A percentile compares a stretch with the other conserved stretches of the same genome.
These are phyloP conservation scores for Castanea mollissima DNA, from an alignment of 306 rosid species.

Conservation along the genomic window DNA sequence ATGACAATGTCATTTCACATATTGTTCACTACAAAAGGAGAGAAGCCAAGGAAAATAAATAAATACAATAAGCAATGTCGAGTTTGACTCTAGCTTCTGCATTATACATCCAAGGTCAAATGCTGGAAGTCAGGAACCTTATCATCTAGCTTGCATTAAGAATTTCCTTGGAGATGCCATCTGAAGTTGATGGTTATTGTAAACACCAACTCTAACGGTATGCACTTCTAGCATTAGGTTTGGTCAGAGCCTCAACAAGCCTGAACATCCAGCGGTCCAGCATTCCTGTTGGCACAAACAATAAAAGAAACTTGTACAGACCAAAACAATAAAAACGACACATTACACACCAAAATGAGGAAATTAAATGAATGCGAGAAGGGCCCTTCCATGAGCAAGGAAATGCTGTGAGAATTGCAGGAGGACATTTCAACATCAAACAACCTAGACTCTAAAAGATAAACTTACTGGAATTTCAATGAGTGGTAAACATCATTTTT, in stretches of 20 bases:
- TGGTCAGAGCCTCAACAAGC: slow-evolving; percentile 71
- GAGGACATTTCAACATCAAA: background rate
- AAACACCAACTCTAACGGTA: slow-evolving; percentile 26
- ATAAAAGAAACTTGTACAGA: background rate
- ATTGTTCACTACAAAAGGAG: background rate
- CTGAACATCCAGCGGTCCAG: slow-evolving; percentile 94
- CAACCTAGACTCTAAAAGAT: background rate
- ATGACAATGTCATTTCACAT: no score
- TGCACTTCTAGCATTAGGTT: slow-evolving; percentile 55
- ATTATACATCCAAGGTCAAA: slow-evolving; percentile 16
- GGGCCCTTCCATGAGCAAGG: background rate
- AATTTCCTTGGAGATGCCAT: slow-evolving; percentile 7
- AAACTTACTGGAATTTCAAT: background rate
- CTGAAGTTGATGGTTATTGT: background rate
- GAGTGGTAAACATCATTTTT: background rate
- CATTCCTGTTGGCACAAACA: slow-evolving; percentile 58
- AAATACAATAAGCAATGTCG: background rate
- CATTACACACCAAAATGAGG: background rate
- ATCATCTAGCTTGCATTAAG: background rate
- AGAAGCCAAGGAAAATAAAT: background rate
- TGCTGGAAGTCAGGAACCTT: background rate
- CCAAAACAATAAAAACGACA: background rate
- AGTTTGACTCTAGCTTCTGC: slow-evolving; percentile 1
- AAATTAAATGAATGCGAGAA: background rate
- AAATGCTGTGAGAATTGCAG: background rate